These are phyloP conservation scores for Acanthamoeba lenticulata DNA, from an alignment of 208 protist species.

Conservation along the genomic window DNA sequence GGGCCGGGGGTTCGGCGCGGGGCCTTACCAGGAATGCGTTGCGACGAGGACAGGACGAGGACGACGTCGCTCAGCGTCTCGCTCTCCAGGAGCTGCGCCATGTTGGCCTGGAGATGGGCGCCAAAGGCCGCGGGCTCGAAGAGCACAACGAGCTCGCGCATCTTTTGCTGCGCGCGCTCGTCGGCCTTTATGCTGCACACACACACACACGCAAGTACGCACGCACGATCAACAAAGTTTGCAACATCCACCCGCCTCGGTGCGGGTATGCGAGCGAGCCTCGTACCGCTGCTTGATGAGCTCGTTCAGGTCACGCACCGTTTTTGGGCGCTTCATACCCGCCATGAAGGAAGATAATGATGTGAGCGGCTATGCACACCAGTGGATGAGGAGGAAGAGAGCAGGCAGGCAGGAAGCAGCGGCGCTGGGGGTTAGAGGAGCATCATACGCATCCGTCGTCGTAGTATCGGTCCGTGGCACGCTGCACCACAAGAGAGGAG, in stretches of 20 bases:
- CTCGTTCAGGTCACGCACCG: too few species aligned
- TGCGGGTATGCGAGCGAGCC: too few species aligned
- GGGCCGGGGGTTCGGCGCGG: neutral
- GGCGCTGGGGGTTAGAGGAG: neutral
- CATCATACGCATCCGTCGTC: neutral
- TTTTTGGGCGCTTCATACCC: too few species aligned
- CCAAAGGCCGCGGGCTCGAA: slow-evolving; percentile 5
- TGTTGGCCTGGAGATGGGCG: neutral
- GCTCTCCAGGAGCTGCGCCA: neutral
- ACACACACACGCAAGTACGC: neutral
- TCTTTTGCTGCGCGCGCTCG: neutral
- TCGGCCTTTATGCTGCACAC: neutral
- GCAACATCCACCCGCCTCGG: too few species aligned
- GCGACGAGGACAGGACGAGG: neutral
- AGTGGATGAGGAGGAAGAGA: too few species aligned
- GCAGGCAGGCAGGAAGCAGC: too few species aligned
- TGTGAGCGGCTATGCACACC: too few species aligned
- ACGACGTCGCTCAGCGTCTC: slow-evolving; percentile 35
- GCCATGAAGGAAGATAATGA: too few species aligned
- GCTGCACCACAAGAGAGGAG: neutral
- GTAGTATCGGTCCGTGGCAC: slow-evolving; percentile 16
- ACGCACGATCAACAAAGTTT: too few species aligned
- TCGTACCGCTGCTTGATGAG: too few species aligned
- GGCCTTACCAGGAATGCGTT: neutral
- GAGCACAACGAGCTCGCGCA: neutral